Conservation (phyloP, 306 rosid species). For the Pterocarpus santalinus region DNA sequence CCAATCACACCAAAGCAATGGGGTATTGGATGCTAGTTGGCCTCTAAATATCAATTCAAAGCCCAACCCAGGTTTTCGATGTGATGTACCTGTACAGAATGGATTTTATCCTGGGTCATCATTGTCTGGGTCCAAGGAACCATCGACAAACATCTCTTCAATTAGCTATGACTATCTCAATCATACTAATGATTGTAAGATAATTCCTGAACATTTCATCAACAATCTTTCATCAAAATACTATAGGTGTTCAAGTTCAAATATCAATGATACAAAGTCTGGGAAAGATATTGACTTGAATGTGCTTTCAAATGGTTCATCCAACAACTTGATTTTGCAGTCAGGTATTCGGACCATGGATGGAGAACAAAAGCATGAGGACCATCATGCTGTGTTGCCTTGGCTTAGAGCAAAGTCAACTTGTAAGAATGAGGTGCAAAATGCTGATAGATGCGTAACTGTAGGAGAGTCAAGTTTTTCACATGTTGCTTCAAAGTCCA, state of each 20-base stretch:
- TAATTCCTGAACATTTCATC: conserved; percentile 54
- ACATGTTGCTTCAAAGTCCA: conserved; percentile 52
- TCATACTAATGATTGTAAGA: conserved; percentile 53
- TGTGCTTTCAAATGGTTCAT: conserved; percentile 67
- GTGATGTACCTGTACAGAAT: conserved; percentile 62
- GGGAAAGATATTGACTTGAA: conserved; percentile 77
- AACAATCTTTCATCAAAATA: conserved; percentile 54
- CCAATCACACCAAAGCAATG: conserved; percentile 69
- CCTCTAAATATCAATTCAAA: conserved; percentile 64
- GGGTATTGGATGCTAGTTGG: conserved; percentile 69
- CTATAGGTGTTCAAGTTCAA: conserved; percentile 63
- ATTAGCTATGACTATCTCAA: conserved; percentile 64
- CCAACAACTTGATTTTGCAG: conserved; percentile 51
- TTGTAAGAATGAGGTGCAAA: conserved; percentile 61
- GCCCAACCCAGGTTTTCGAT: conserved; percentile 59
- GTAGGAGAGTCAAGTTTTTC: conserved; percentile 55
- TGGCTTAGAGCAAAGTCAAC: conserved; percentile 72
- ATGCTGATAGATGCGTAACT: conserved; percentile 49
- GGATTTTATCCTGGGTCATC: conserved; percentile 72
- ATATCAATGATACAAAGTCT: conserved; percentile 60
- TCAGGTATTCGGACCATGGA: conserved; percentile 51
- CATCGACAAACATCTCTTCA: conserved; percentile 60
- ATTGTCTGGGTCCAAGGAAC: conserved; percentile 74
- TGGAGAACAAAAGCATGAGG: conserved; percentile 62
- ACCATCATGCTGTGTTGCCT: conserved; percentile 62